Conservation (phyloP, 306 rosid species). For the Biancaea sappan region DNA sequence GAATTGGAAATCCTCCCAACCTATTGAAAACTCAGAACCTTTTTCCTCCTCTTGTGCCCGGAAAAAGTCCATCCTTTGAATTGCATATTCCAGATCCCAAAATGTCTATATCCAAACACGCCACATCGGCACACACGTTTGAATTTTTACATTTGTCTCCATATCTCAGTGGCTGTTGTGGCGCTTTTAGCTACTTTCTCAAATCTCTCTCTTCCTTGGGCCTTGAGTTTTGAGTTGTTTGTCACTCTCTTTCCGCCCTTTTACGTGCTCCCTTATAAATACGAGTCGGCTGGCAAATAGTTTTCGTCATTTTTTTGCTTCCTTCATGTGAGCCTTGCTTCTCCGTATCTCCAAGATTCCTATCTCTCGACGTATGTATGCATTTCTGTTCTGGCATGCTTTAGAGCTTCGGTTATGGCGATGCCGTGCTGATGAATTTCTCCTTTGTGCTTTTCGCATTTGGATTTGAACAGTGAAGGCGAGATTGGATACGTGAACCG, state of each 20-base stretch:
- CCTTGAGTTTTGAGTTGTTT: background rate
- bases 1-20: constrained; percentile 7
- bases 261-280: constrained; percentile 17
- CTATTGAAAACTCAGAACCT: background rate
- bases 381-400: constrained; percentile 22
- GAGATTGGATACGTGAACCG: constrained; percentile 8
- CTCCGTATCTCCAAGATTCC: constrained; percentile 19
- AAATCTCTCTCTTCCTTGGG: background rate
- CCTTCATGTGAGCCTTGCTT: constrained; percentile 10
- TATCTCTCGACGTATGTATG: background rate
- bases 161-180: background rate
- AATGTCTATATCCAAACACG: constrained; percentile 28
- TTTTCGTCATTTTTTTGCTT: constrained; percentile 28
- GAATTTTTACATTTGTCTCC: background rate
- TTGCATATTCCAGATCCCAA: constrained; percentile 47
- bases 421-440: constrained; percentile 1
- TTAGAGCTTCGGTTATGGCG: background rate
- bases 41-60: constrained; percentile 13
- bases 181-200: background rate
- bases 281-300: background rate
- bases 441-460: constrained; percentile 9
- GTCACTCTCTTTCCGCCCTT: constrained; percentile 2
- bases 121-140: background rate
- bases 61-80: constrained; percentile 34
- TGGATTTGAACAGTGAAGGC: background rate